Base-by-base conservation (phyloP, 306 rosid genomes). In the Sicyos baderoa region DNA sequence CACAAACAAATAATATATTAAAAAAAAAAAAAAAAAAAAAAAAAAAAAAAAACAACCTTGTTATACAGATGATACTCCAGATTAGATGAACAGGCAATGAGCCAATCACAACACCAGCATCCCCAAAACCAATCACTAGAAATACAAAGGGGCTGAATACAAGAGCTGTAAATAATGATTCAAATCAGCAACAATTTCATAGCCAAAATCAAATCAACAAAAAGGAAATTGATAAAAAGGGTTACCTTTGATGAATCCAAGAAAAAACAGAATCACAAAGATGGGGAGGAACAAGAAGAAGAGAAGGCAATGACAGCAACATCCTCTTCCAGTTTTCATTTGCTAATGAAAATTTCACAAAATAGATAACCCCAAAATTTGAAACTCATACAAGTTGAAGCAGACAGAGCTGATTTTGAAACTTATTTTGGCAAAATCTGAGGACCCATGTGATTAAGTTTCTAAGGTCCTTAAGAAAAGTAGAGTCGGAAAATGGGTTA, bases 91-190 rank as follows among this genome's bases (percentile, higher is more conserved):
- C 57, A 0, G 78, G 73, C 78, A 48, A 65, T 45, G 42, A 54
- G 16, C 57, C 78, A 54, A 65, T 23, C 11, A 74, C 37, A 44
- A 66, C 19, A 37, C 72, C 72, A 42, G 8, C 23, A 47, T 23
- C 78, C 0, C 78, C 78, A 16, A 74, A 54, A 74, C 68, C 65
- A 54, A 74, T 66, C 56, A 74, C 61, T 21, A 74, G 68, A 67
- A 67, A 75, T 19, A 67, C 78, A 44, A 55, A 67, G 16, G 73
- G 78, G 11, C 60, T 56, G 68, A 75, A 67, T 4, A 75, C 32
- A 56, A 14, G 10, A 4, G 23, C 68, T 75, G 52, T 58, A 17
- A 2, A n/a, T 44, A 44, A 15, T 25, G 40, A 19, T 25, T 61
- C 9, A 15, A 61, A 52, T 25, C 29, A 25, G 29, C 29, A 25